phyloP scores from a whole-genome alignment of 352 stramenopile species.

The Globisporangium irregulare region DNA sequence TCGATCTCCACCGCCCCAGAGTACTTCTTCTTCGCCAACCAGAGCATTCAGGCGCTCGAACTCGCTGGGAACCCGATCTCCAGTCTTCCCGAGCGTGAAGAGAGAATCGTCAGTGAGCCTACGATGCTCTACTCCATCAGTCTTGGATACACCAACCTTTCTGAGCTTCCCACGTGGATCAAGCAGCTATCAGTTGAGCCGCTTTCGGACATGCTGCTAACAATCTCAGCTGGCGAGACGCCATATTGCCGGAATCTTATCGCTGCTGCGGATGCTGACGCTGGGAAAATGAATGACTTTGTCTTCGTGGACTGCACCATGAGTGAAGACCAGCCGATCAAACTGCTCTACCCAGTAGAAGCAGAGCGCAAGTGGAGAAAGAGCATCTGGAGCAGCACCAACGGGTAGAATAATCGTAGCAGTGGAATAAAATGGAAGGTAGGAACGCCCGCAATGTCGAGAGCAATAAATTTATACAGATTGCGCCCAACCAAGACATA shows the following conservation, averaged over 20 bases:
- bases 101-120: neutral
- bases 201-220: neutral
- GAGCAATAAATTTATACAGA: neutral
- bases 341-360: constrained; percentile 6
- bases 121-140: constrained; percentile 2
- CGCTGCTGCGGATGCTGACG: neutral
- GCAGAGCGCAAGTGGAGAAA: constrained; percentile 3
- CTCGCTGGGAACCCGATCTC: constrained; percentile 9
- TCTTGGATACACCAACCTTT: constrained; percentile 5
- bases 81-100: constrained; percentile 5
- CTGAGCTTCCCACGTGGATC: neutral
- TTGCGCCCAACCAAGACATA: neutral
- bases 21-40: neutral
- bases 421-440: neutral
- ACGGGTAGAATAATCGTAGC: neutral
- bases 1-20: neutral
- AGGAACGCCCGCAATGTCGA: neutral
- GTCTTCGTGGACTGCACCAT: neutral
- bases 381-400: neutral
- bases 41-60: constrained; percentile 9
- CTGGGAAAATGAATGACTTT: neutral
- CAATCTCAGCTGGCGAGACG: constrained; percentile 8
- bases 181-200: neutral
- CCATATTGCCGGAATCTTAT: neutral
- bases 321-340: neutral